Percentiles rank a stretch among this genome's conserved stretches.
phyloP scores from a whole-genome alignment of 306 rosid species.

The Vachellia collinsii region DNA sequence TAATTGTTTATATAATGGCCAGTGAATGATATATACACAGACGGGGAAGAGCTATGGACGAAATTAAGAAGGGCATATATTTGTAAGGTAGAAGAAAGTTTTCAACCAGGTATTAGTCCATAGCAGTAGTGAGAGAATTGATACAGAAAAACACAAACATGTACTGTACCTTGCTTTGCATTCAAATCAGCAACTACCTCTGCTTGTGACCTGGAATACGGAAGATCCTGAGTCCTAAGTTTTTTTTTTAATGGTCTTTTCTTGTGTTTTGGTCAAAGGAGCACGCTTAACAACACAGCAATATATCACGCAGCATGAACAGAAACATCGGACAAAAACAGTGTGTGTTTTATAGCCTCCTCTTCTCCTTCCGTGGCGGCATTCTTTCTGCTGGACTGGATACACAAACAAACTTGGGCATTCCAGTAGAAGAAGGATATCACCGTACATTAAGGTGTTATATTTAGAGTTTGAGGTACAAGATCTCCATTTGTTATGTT shows the following conservation, averaged over 20 bases:
- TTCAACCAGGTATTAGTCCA: constrained; percentile 15
- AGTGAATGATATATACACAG: not conserved
- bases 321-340: not conserved
- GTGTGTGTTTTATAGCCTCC: not conserved
- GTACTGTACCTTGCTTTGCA: constrained; percentile 1
- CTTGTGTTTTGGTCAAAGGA: not conserved
- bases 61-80: not conserved
- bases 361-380: not conserved
- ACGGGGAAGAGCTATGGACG: not conserved
- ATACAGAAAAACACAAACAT: not conserved
- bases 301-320: not conserved
- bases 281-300: not conserved
- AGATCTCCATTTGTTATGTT: not conserved
- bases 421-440: not conserved
- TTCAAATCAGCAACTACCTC: constrained; percentile 15
- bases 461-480: not conserved
- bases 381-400: not conserved
- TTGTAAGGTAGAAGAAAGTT: constrained; percentile 14
- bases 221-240: not conserved
- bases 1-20: constrained; percentile 11
- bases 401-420: not conserved
- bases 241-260: not conserved
- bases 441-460: not conserved
- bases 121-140: not conserved
- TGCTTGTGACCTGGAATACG: constrained; percentile 7